Evolutionary conservation across 2,329 filamentous ascomycete genomes (phyloP).

Genomic region (Neoascochyta sp.): DNA sequence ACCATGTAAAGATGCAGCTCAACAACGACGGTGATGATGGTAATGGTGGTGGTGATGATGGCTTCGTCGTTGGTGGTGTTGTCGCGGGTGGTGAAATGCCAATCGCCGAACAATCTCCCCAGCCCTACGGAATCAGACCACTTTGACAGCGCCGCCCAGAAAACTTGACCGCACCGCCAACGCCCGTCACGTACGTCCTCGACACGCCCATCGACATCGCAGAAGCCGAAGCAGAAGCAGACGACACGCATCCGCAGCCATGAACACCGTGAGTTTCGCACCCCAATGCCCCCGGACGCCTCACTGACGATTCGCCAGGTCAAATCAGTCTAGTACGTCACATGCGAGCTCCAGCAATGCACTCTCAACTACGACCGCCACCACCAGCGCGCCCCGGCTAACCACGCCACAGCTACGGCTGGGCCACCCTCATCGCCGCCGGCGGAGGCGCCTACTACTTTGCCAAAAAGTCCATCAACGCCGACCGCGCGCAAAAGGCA

Average conservation of each 20-base stretch:
- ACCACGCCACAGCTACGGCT: slow-evolving; percentile 66
- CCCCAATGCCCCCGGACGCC: not conserved
- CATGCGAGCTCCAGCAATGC: not conserved
- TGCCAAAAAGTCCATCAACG: slow-evolving; percentile 91
- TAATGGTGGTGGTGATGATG: too few species aligned
- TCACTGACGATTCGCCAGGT: slow-evolving; percentile 44
- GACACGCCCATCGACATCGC: too few species aligned
- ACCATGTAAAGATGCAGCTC: too few species aligned
- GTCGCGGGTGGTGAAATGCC: too few species aligned
- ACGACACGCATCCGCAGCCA: slow-evolving; percentile 27
- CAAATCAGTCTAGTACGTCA: slow-evolving; percentile 56
- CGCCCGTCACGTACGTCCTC: too few species aligned
- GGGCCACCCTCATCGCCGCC: slow-evolving; percentile 79
- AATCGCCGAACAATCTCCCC: slow-evolving; percentile 15
- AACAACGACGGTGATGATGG: too few species aligned
- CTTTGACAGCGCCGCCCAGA: slow-evolving; percentile 22
- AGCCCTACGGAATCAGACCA: slow-evolving; percentile 26
- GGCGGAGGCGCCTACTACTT: slow-evolving; percentile 93
- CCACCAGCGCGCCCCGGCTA: slow-evolving; percentile 4
- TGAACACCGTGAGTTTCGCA: slow-evolving; percentile 51
- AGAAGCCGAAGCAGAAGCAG: too few species aligned
- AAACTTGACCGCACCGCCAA: slow-evolving; percentile 16
- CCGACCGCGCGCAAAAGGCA: slow-evolving; percentile 73
- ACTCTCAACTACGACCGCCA: not conserved
- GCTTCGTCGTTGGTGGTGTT: too few species aligned